Conservation (phyloP, 768 basidiomycete genomes). For the Mycena vitilis region DNA sequence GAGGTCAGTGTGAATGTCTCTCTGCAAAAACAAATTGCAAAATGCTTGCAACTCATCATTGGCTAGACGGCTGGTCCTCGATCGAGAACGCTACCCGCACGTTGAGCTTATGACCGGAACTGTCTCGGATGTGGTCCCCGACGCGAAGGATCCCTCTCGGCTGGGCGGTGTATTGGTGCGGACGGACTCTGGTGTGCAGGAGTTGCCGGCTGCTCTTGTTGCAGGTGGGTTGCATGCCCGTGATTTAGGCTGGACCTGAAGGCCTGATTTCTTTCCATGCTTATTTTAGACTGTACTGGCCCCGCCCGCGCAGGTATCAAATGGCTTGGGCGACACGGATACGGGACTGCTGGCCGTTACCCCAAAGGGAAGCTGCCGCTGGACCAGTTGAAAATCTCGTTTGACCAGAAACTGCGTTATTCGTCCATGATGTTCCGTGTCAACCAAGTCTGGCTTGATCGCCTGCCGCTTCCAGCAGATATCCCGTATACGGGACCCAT, state of each 20-base stretch:
- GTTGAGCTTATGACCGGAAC: slow-evolving; percentile 42
- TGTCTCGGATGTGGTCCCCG: slow-evolving; percentile 41
- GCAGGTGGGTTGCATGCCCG: slow-evolving; percentile 30
- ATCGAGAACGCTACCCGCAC: slow-evolving; percentile 34
- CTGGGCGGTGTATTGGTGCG: slow-evolving; percentile 36
- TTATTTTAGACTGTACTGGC: slow-evolving; percentile 46
- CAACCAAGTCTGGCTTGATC: slow-evolving; percentile 21
- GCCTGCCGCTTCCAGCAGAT: slow-evolving; percentile 37
- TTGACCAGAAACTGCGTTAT: slow-evolving; percentile 43
- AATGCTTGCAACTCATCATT: background rate
- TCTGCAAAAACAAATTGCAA: background rate
- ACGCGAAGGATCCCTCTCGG: slow-evolving; percentile 27
- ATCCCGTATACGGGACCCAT: slow-evolving; percentile 30
- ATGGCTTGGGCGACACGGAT: slow-evolving; percentile 41
- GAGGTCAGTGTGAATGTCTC: slow-evolving; percentile 3
- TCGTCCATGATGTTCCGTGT: slow-evolving; percentile 36
- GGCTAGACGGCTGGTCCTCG: slow-evolving; percentile 40
- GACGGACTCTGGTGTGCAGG: slow-evolving; percentile 28
- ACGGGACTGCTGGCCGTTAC: slow-evolving; percentile 20
- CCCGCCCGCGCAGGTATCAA: slow-evolving; percentile 42
- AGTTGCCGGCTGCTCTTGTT: slow-evolving; percentile 37
- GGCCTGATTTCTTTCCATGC: background rate
- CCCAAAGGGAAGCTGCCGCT: slow-evolving; percentile 29
- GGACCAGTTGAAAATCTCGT: slow-evolving; percentile 36
- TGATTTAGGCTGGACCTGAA: background rate